Conservation (phyloP, 148 eudicot genomes). For the Rhododendron mucronatum region DNA sequence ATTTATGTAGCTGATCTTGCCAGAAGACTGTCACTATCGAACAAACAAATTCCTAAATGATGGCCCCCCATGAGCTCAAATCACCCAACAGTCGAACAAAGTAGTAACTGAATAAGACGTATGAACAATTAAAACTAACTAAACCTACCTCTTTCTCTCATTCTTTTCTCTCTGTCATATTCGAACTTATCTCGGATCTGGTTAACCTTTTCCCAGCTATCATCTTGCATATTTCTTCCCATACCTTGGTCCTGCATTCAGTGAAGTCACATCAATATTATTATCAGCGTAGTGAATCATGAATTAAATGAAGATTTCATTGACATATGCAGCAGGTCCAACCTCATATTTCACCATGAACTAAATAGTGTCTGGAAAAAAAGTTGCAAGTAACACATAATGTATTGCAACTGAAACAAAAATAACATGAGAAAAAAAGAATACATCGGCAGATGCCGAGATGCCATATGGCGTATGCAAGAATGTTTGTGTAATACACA, state of each 20-base stretch:
- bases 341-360: background rate
- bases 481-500: background rate
- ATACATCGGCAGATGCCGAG: background rate
- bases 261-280: background rate
- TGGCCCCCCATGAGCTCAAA: background rate
- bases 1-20: background rate
- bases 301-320: background rate
- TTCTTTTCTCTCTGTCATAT: constrained; percentile 86
- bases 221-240: constrained; percentile 50
- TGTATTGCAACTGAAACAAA: background rate
- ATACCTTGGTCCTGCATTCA: constrained; percentile 54
- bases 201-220: constrained; percentile 60
- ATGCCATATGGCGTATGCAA: background rate
- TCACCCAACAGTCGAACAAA: background rate
- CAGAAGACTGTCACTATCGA: background rate
- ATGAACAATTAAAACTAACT: background rate
- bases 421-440: background rate
- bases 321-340: background rate
- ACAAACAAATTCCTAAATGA: constrained; percentile 6
- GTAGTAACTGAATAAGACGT: background rate
- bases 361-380: background rate
- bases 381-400: background rate
- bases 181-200: constrained; percentile 92
- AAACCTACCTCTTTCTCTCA: constrained; percentile 87
- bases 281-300: background rate